Base-by-base conservation (phyloP, 371 early-diverging fungal genomes). In the Mortierella sp. region DNA sequence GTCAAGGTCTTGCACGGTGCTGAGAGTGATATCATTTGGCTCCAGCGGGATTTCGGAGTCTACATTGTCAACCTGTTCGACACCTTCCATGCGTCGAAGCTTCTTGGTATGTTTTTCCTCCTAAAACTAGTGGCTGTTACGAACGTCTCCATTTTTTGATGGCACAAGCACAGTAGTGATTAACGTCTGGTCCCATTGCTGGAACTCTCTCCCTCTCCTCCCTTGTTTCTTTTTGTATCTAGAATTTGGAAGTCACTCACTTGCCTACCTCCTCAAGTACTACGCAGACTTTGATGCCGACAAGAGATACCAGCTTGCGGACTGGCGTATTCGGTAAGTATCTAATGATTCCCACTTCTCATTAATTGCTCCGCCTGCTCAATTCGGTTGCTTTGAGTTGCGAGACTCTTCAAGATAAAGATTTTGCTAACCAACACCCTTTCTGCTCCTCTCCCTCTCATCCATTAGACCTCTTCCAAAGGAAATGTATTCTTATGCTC, bases 31-130 rank as follows among this genome's bases (percentile, higher is more conserved):
- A 90, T 98, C n/a, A 81, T 90, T 57, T 99, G 99, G 99, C 88
- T 99, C 55, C 99, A 99, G 82, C 88, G 94, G 18, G 99, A 99
- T 79, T 97, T 99, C 81, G 97, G 98, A 18, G 82, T 97, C 4
- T 99, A 98, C 68, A 84, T 99, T 60, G 98, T 98, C 18, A 93
- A 95, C 66, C 75, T 99, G 19, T 98, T 98, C 82, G 99, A 99
- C 84, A 98, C 99, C 0, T 98, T 92, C 80, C 95, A 95, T 67
- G 98, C 98, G 12, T 91, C 97, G 3, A 87, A 95, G 50, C 84
- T 91, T 25, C 86, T 98, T 14, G 89, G 89, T 82, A 77, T 48
- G 75, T 60, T 11, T 21, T n/a, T n/a, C n/a, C n/a, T n/a, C n/a
- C n/a, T n/a, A n/a, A n/a, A n/a, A n/a, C n/a, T n/a, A n/a, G n/a